These are phyloP conservation scores for Logfia minima DNA, from an alignment of 129 eudicot species.

Conservation along the genomic window DNA sequence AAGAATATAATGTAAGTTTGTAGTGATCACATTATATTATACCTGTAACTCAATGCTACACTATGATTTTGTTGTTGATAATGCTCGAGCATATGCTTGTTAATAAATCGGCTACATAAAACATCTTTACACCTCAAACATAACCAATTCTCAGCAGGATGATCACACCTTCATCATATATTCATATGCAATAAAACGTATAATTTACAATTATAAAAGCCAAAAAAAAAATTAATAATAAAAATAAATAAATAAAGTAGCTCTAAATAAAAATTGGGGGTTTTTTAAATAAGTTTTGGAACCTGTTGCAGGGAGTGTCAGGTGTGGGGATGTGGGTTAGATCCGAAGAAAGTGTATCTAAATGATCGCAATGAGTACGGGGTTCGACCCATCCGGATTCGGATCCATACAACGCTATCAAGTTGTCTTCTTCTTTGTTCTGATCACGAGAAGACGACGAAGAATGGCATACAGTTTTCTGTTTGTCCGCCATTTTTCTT, in stretches of 20 bases:
- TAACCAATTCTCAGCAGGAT: conserved; percentile 92
- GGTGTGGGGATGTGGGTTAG: conserved; percentile 82
- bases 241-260: no score
- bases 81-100: conserved; percentile 95
- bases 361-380: conserved; percentile 83
- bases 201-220: not conserved
- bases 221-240: not conserved
- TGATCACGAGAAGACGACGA: conserved; percentile 49
- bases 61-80: conserved; percentile 54
- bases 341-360: conserved; percentile 54
- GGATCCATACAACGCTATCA: conserved; percentile 33
- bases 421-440: conserved; percentile 41
- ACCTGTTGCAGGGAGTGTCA: conserved; percentile 78
- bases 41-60: conserved; percentile 91
- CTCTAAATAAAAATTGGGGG: not conserved
- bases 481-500: conserved; percentile 33
- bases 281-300: not conserved
- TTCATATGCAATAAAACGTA: not conserved
- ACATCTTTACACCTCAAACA: conserved; percentile 90
- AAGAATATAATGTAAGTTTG: not conserved
- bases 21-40: conserved; percentile 7
- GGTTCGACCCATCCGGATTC: conserved; percentile 96
- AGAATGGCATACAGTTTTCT: conserved; percentile 24
- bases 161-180: conserved; percentile 57
- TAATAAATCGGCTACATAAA: conserved; percentile 83